These are phyloP conservation scores for Tetrapisispora iriomotensis DNA, from an alignment of 805 yeast genomes.

Conservation along the genomic window DNA sequence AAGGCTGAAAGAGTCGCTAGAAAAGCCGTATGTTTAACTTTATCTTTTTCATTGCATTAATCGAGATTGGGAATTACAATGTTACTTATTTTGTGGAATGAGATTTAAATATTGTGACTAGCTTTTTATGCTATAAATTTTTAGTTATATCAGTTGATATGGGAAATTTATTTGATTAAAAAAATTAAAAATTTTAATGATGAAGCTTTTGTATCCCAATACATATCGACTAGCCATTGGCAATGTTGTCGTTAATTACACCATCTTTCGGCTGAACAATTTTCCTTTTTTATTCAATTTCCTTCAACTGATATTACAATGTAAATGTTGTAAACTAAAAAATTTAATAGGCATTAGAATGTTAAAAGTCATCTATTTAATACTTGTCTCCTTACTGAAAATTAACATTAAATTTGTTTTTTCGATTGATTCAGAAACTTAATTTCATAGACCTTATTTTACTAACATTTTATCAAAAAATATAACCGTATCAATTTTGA, in stretches of 20 bases:
- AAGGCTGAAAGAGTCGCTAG: slow-evolving; percentile 73
- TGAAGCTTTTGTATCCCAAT: slow-evolving; percentile 43
- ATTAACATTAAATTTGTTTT: too few relatives aligned
- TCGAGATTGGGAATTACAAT: too few relatives aligned
- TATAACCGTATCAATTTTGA: neutral
- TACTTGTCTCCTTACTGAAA: too few relatives aligned
- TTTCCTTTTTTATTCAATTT: slow-evolving; percentile 1
- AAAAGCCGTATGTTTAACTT: slow-evolving; percentile 59
- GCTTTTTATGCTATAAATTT: too few relatives aligned
- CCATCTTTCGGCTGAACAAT: slow-evolving; percentile 66
- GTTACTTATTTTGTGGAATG: too few relatives aligned
- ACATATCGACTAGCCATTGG: slow-evolving; percentile 53
- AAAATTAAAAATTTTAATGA: slow-evolving; percentile 19
- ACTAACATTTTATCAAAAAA: slow-evolving; percentile 1
- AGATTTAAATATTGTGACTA: too few relatives aligned
- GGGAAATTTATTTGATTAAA: slow-evolving; percentile 1
- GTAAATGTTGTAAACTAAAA: too few relatives aligned
- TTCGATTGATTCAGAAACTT: too few relatives aligned
- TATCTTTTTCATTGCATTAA: neutral
- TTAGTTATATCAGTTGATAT: slow-evolving; percentile 1
- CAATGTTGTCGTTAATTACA: slow-evolving; percentile 58
- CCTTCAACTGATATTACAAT: neutral
- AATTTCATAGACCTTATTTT: neutral
- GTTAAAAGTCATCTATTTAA: too few relatives aligned
- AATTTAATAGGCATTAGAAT: too few relatives aligned